phyloP scores from a whole-genome alignment of 2,329 filamentous ascomycete genomes.

The Verticillium albo-atrum region DNA sequence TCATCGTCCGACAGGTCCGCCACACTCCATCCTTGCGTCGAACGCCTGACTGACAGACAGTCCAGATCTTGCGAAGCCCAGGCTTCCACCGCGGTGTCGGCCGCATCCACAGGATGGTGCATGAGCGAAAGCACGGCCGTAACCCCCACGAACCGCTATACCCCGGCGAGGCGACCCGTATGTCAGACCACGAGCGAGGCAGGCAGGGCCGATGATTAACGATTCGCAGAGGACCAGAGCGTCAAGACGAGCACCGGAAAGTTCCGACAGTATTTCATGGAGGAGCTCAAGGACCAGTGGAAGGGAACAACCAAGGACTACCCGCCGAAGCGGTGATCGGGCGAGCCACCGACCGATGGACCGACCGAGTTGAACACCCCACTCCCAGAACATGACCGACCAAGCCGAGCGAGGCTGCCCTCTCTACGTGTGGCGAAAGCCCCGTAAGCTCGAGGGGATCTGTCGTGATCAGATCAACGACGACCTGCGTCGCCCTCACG shows the following conservation, averaged over 20 bases:
- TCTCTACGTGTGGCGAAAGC: not conserved
- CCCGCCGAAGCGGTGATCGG: constrained; percentile 10
- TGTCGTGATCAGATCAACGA: too few species aligned
- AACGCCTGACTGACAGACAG: not conserved
- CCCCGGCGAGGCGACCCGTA: constrained; percentile 49
- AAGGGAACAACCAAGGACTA: constrained; percentile 38
- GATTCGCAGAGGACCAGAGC: not conserved
- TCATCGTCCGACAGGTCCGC: not conserved
- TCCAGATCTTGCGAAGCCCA: constrained; percentile 44
- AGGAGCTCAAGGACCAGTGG: constrained; percentile 47
- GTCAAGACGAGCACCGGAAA: not conserved
- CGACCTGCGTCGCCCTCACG: not conserved
- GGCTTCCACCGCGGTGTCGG: constrained; percentile 48
- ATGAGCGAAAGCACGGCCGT: constrained; percentile 44
- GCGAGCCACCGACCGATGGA: not conserved
- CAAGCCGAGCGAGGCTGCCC: not conserved
- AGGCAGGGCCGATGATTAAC: not conserved
- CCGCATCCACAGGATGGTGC: constrained; percentile 44
- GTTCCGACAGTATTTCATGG: constrained; percentile 35
- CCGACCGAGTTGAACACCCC: not conserved
- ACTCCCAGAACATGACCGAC: not conserved
- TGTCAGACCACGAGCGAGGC: not conserved
- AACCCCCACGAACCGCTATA: constrained; percentile 45
- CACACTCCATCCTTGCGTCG: not conserved
- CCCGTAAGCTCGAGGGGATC: too few species aligned